phyloP scores from a whole-genome alignment of 108 stramenopile species.

The Cyclotella cryptica region DNA sequence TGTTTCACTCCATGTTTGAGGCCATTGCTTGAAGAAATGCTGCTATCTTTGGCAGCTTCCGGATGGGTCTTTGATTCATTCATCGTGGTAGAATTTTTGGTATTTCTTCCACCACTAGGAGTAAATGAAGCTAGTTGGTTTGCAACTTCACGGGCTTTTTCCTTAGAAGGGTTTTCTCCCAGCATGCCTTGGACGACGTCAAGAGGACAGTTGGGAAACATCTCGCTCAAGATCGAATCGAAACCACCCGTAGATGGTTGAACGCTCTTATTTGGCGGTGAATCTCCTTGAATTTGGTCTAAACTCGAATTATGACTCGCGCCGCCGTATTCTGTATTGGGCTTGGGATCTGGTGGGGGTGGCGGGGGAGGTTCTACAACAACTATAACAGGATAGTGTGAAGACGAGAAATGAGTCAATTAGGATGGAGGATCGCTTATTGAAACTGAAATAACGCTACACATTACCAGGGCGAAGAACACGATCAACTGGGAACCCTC shows the following conservation, averaged over 20 bases:
- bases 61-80: background rate
- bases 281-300: background rate
- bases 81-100: too few relatives aligned
- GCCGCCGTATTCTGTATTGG: background rate
- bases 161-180: constrained; percentile 62
- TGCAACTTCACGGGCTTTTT: constrained; percentile 65
- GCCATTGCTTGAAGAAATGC: background rate
- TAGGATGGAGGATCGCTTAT: background rate
- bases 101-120: background rate
- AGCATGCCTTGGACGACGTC: constrained; percentile 57
- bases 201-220: constrained; percentile 69
- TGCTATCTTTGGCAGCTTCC: constrained; percentile 3
- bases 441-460: background rate
- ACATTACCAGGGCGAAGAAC: constrained; percentile 56
- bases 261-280: background rate
- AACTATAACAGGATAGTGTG: background rate
- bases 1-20: background rate
- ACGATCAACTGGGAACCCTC: constrained; percentile 83
- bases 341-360: constrained; percentile 6
- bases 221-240: constrained; percentile 60
- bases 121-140: constrained; percentile 54
- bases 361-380: constrained; percentile 6
- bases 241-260: constrained; percentile 47
- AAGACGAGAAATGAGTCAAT: background rate
- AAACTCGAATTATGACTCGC: constrained; percentile 1